Percentiles rank a stretch among this genome's conserved stretches.
These are phyloP conservation scores for Boechera divaricarpa DNA, from an alignment of 345 rosid species.

Conservation along the genomic window DNA sequence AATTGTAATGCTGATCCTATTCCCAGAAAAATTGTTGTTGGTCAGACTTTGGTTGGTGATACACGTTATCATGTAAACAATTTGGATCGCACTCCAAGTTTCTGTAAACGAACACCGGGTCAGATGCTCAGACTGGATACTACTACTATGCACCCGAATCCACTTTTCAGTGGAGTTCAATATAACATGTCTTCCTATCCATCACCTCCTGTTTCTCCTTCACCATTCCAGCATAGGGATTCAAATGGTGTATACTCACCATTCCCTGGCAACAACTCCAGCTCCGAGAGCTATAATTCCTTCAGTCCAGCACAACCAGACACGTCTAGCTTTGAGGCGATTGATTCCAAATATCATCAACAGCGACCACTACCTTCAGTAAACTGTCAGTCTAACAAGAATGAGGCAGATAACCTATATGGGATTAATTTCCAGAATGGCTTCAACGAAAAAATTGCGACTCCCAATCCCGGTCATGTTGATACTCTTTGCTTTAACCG, in stretches of 20 bases:
- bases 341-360: conserved; percentile 26
- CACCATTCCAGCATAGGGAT: conserved; percentile 51
- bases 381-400: conserved; percentile 44
- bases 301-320: conserved; percentile 52
- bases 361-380: conserved; percentile 30
- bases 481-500: conserved; percentile 42
- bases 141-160: conserved; percentile 44
- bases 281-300: conserved; percentile 61
- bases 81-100: conserved; percentile 46
- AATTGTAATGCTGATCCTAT: conserved; percentile 53
- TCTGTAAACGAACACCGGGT: conserved; percentile 36
- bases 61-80: conserved; percentile 45
- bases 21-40: conserved; percentile 45
- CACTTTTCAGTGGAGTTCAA: conserved; percentile 43
- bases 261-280: conserved; percentile 48
- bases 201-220: conserved; percentile 58
- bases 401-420: conserved; percentile 46
- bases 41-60: conserved; percentile 47
- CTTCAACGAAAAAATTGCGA: conserved; percentile 25
- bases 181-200: conserved; percentile 45
- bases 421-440: conserved; percentile 43
- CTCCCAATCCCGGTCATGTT: conserved; percentile 35
- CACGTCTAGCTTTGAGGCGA: conserved; percentile 36
- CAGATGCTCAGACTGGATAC: conserved; percentile 48
- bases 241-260: conserved; percentile 44